Evolutionary conservation across 164 flowering plant genomes (phyloP).

Genomic region (Vitis vinifera): DNA sequence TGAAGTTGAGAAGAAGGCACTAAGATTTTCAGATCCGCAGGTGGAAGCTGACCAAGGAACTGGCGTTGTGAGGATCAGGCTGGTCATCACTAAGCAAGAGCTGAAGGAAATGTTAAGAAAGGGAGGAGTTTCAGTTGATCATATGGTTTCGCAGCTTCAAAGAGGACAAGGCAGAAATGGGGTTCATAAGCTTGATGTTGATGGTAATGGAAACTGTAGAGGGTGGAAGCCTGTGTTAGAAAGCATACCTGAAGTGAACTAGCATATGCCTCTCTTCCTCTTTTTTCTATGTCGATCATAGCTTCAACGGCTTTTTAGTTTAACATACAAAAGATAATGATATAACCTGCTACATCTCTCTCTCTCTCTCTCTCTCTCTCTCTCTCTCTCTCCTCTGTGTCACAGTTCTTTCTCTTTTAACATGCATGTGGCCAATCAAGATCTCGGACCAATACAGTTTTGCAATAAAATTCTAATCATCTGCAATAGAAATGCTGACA

Average conservation of each 20-base stretch:
- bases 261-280: slow-evolving; percentile 5
- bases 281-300: background rate
- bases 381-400: too few relatives aligned
- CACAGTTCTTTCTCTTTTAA: background rate
- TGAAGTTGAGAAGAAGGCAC: slow-evolving; percentile 14
- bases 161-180: slow-evolving; percentile 7
- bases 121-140: slow-evolving; percentile 43
- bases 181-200: slow-evolving; percentile 3
- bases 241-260: slow-evolving; percentile 54
- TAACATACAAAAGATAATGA: background rate
- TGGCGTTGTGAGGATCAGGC: slow-evolving; percentile 52
- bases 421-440: too few relatives aligned
- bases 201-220: slow-evolving; percentile 9
- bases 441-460: background rate
- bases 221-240: slow-evolving; percentile 53
- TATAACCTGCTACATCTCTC: background rate
- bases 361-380: background rate
- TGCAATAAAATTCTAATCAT: background rate
- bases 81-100: slow-evolving; percentile 64
- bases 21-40: slow-evolving; percentile 23
- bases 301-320: background rate
- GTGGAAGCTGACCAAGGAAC: slow-evolving; percentile 13
- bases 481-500: background rate
- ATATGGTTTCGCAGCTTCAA: slow-evolving; percentile 31
- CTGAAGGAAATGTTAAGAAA: slow-evolving; percentile 51